Conservation (phyloP, 2,329 filamentous ascomycete genomes). For the Sordariomycetes sp. region DNA sequence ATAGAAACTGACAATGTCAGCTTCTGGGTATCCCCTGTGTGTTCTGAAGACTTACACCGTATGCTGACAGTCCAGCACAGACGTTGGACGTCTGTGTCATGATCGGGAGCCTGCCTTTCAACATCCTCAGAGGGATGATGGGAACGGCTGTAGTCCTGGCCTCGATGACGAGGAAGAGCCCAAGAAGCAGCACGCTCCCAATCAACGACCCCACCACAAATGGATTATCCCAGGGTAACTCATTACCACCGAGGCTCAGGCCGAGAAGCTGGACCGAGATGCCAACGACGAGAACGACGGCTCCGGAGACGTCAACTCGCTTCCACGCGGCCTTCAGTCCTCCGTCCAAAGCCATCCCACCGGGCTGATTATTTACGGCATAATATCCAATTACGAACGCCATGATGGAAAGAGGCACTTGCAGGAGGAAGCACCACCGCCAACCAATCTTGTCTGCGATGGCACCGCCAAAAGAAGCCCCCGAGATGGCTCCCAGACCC, state of each 20-base stretch:
- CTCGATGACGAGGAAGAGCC: slow-evolving; percentile 38
- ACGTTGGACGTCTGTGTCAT: slow-evolving; percentile 50
- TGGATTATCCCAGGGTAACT: slow-evolving; percentile 40
- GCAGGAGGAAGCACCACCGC: slow-evolving; percentile 57
- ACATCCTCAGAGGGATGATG: slow-evolving; percentile 45
- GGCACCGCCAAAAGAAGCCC: slow-evolving; percentile 55
- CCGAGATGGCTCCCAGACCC: slow-evolving; percentile 53
- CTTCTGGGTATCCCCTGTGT: not conserved
- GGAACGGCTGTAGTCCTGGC: slow-evolving; percentile 38
- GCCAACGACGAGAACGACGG: slow-evolving; percentile 46
- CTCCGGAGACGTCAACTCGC: slow-evolving; percentile 48
- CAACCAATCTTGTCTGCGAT: slow-evolving; percentile 58
- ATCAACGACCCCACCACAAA: slow-evolving; percentile 35
- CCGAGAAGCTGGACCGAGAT: slow-evolving; percentile 49
- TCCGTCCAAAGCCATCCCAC: slow-evolving; percentile 11
- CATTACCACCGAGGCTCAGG: slow-evolving; percentile 46
- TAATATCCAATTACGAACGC: slow-evolving; percentile 43
- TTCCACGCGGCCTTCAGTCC: slow-evolving; percentile 30
- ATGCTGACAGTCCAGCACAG: slow-evolving; percentile 51
- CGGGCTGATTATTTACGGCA: slow-evolving; percentile 37
- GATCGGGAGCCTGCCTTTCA: slow-evolving; percentile 44
- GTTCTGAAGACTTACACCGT: slow-evolving; percentile 37
- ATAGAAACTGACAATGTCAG: slow-evolving; percentile 40
- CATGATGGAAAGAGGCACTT: slow-evolving; percentile 49
- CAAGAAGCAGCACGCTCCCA: slow-evolving; percentile 31